Conservation (phyloP, 2,329 filamentous ascomycete species). For the Talaromyces sp. region DNA sequence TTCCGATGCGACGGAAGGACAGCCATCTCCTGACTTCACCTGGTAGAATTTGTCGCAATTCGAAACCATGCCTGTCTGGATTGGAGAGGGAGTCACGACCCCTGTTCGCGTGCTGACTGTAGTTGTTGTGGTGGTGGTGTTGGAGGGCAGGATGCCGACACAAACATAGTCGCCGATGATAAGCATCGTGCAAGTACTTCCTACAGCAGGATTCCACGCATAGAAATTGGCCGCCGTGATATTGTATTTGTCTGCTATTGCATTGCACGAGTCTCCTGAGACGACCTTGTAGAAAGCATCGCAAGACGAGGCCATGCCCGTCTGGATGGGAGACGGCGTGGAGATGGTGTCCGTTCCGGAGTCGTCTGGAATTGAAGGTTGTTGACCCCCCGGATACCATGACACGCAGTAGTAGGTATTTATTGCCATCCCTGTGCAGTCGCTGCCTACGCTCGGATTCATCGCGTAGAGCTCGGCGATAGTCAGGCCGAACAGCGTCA, state of each 20-base stretch:
- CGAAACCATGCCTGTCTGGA: neutral
- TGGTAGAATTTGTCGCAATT: conserved; percentile 12
- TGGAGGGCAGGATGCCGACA: neutral
- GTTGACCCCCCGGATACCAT: neutral
- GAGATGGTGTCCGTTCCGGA: neutral
- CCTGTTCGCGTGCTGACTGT: neutral
- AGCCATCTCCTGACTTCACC: conserved; percentile 12
- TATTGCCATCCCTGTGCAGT: conserved; percentile 19
- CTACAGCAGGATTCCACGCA: neutral
- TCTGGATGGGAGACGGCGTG: neutral
- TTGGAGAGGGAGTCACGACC: neutral
- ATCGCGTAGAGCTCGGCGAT: conserved; percentile 1
- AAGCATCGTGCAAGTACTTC: neutral
- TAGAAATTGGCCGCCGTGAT: neutral
- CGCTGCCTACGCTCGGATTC: conserved; percentile 22
- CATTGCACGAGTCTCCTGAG: neutral
- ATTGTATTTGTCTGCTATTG: neutral
- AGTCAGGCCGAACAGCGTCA: neutral
- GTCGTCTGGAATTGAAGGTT: neutral
- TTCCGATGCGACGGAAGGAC: conserved; percentile 9
- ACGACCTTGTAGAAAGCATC: neutral
- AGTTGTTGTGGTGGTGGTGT: neutral
- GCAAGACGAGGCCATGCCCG: neutral
- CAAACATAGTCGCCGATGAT: neutral
- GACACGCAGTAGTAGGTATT: conserved; percentile 17